Conservation (phyloP, 495 filamentous ascomycete genomes). For the Penicillium samsonianum region DNA sequence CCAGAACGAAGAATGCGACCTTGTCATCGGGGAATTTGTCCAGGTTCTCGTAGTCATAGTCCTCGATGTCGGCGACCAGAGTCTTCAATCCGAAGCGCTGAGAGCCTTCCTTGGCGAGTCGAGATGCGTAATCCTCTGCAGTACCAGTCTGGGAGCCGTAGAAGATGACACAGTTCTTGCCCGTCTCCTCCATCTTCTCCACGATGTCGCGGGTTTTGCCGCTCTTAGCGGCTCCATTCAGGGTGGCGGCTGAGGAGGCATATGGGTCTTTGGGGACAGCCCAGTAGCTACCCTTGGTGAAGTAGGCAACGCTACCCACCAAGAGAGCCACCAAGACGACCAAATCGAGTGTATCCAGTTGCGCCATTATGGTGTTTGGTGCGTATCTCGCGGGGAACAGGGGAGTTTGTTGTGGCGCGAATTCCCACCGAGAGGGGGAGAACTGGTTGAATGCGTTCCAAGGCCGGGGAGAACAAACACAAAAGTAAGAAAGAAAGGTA, state of each 20-base stretch:
- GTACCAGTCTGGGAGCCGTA: constrained; percentile 99
- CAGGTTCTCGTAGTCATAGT: constrained; percentile 96
- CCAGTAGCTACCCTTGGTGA: constrained; percentile 96
- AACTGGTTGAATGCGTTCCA: neutral
- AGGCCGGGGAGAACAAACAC: neutral
- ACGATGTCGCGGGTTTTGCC: constrained; percentile 89
- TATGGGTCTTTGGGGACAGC: constrained; percentile 81
- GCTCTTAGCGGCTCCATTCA: constrained; percentile 72
- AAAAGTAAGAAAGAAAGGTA: neutral
- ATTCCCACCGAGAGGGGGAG: constrained; percentile 4
- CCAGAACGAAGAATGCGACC: constrained; percentile 90
- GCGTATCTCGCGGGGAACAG: constrained; percentile 3
- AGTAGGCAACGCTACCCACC: constrained; percentile 87
- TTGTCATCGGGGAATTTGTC: constrained; percentile 88
- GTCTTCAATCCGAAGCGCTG: constrained; percentile 96
- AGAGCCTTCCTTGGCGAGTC: constrained; percentile 94
- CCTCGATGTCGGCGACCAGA: constrained; percentile 97
- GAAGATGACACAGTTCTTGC: constrained; percentile 97
- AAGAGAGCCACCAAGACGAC: constrained; percentile 84
- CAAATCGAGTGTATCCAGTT: constrained; percentile 94
- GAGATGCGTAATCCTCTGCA: constrained; percentile 97
- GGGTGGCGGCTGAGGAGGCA: constrained; percentile 63
- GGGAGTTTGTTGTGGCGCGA: constrained; percentile 1
- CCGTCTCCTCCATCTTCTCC: constrained; percentile 92
- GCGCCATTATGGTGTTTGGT: constrained; percentile 65